Evolutionary conservation across 306 rosid species (phyloP), one percentile per base, ranked within the genome.

Genomic region (Dryas octopetala): DNA sequence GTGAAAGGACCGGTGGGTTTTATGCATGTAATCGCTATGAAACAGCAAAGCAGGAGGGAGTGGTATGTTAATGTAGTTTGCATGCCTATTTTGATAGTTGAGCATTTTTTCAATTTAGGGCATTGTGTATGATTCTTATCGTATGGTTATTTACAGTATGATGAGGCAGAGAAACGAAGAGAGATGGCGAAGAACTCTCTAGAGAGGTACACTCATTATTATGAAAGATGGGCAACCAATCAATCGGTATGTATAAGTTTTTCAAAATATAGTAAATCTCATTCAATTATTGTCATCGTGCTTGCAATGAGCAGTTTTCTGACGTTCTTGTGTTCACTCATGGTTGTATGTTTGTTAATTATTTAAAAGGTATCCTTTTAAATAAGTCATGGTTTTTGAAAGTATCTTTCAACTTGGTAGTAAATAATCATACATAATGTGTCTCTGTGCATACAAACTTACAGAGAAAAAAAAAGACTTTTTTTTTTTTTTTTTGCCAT

Each of bases 171-270:
- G 84, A 88, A 84, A 76, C 88, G 98, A 80, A 85, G 96, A 81
- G 97, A 93, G 82, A 93, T 93, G 98, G 98, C 98, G 17, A 93
- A 93, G 85, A 93, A 93, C 78, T 93, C 97, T 5, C 86, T 93
- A 76, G 98, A 93, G 90, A 88, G 96, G 81, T 93, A 93, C 80
- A 93, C 98, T 71, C 98, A 93, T 83, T 93, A 93, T 80, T 93
- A 93, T 77, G 98, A 93, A 88, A 93, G 98, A 71, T 93, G 98
- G 98, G 98, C 98, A 61, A 93, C 97, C 83, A 93, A 93, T 80
- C 98, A 93, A 84, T 88, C 89, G 76, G 98, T 93, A 93, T 74
- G 91, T 71, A 75, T 68, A 17, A 38, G 10, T n/a, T 77, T 38
- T 8, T 10, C 8, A n/a, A 51, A 17, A 32, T 64, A 8, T 71